Evolutionary conservation across 1,139 yeast genomes (phyloP), one percentile per base, ranked within the genome.

Genomic region (Yamadazyma mexicana): DNA sequence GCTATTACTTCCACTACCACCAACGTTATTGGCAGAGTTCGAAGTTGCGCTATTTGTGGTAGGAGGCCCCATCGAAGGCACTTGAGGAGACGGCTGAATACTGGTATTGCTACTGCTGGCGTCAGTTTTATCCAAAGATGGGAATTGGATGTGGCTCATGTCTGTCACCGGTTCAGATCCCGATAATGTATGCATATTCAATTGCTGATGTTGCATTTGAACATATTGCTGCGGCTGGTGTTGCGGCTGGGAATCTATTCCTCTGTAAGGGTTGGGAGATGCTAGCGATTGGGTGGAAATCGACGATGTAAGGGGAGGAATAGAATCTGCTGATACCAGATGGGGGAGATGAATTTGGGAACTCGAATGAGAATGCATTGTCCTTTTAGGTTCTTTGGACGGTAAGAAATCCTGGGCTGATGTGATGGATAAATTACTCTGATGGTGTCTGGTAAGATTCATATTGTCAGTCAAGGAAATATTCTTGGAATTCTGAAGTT

Each of bases 221-320:
- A 24, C n/a, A 24, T 24, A 8, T 16, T 28, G 31, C 7, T 28
- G 20, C 11, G n/a, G 22, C 8, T 20, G 22, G 18, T 10, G 14
- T 16, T 12, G 30, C n/a, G 11, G 29, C 16, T 15, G 15, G 15
- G 6, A 5, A 9, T 26, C 29, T 16, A 4, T 9, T 28, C 31
- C 46, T 25, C 45, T 49, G 14, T 30, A 43, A 4, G 63, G 57
- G 17, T 54, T 54, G 16, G 22, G 22, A 20, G 65, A 58, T 40
- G 64, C 71, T 17, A 68, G 45, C 51, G 73, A 58, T 47, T 70
- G 64, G 55, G 62, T 57, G 47, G 73, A 58, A 36, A 59, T 48
- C 47, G 72, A 56, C 45, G 79, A 72, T 15, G 74, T 68, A 6
- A 74, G 52, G 2, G 77, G 71, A 35, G 73, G 68, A 34, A 57